Conservation (phyloP, 768 basidiomycete species). For the Amanita brunnescens region DNA sequence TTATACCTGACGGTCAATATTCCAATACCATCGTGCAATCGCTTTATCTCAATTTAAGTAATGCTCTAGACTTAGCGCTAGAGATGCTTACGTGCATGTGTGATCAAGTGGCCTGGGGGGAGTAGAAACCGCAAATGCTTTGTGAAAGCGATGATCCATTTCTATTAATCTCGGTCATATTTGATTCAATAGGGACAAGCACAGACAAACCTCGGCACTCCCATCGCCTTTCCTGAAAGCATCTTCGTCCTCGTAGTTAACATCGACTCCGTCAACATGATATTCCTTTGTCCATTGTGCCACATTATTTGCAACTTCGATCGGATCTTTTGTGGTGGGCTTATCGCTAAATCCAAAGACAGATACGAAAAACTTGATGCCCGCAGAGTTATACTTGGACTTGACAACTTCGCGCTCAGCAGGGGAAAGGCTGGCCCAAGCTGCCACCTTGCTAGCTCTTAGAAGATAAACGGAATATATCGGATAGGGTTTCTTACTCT, state of each 20-base stretch:
- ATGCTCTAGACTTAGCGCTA: background rate
- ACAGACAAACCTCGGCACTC: background rate
- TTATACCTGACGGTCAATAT: background rate
- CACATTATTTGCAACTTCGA: conserved; percentile 53
- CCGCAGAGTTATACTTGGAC: conserved; percentile 43
- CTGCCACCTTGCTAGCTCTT: background rate
- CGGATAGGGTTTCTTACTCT: background rate
- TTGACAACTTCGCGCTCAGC: conserved; percentile 13
- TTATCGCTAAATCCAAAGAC: conserved; percentile 50
- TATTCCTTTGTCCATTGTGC: conserved; percentile 58
- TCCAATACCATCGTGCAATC: conserved; percentile 36
- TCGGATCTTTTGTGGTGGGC: conserved; percentile 59
- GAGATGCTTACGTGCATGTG: conserved; percentile 38
- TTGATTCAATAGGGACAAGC: background rate
- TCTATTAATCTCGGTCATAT: conserved; percentile 8
- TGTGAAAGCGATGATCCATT: conserved; percentile 49
- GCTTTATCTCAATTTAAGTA: conserved; percentile 19
- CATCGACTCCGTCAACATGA: conserved; percentile 60
- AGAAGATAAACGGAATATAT: background rate
- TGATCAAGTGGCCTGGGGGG: conserved; percentile 40
- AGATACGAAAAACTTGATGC: conserved; percentile 55
- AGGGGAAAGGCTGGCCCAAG: background rate
- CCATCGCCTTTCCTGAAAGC: conserved; percentile 49
- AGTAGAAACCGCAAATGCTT: conserved; percentile 38
- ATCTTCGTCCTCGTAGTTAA: conserved; percentile 69